phyloP scores from a whole-genome alignment of 2,329 filamentous ascomycete species.

The Fusarium nelsonii region DNA sequence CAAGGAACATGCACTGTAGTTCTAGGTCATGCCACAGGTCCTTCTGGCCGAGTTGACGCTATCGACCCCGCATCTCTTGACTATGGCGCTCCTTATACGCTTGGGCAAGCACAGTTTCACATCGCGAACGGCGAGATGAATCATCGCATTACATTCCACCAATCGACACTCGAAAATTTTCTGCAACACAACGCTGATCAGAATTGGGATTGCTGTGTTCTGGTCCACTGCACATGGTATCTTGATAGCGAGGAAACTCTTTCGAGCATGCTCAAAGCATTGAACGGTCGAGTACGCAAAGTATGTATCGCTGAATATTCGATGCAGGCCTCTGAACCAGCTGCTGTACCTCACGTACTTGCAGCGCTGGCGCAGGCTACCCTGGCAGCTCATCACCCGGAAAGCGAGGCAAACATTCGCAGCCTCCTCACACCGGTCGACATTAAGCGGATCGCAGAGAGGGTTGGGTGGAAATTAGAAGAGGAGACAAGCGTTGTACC shows the following conservation, averaged over 20 bases:
- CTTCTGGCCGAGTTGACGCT: conserved; percentile 5
- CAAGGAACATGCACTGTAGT: conserved; percentile 28
- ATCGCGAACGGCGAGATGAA: neutral
- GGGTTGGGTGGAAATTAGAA: neutral
- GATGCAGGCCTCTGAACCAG: conserved; percentile 11
- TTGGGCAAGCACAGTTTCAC: conserved; percentile 17
- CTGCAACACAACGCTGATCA: neutral
- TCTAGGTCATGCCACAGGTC: neutral
- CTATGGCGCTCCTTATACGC: conserved; percentile 23
- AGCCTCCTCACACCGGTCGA: conserved; percentile 1
- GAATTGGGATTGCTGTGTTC: conserved; percentile 13
- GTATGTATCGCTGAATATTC: conserved; percentile 19
- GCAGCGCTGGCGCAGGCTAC: conserved; percentile 13
- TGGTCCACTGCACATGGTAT: conserved; percentile 23
- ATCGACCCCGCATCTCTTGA: conserved; percentile 23
- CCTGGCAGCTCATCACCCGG: conserved; percentile 1
- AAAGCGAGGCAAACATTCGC: conserved; percentile 14
- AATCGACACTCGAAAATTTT: neutral
- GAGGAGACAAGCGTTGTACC: neutral
- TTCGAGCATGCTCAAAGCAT: neutral
- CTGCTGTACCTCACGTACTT: conserved; percentile 10
- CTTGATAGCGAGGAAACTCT: neutral
- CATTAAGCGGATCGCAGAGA: neutral
- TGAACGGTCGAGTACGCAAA: neutral
- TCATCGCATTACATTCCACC: neutral